Evolutionary conservation across 768 basidiomycete genomes (phyloP), one percentile per base, ranked within the genome.

Genomic region (Calocera cornea): DNA sequence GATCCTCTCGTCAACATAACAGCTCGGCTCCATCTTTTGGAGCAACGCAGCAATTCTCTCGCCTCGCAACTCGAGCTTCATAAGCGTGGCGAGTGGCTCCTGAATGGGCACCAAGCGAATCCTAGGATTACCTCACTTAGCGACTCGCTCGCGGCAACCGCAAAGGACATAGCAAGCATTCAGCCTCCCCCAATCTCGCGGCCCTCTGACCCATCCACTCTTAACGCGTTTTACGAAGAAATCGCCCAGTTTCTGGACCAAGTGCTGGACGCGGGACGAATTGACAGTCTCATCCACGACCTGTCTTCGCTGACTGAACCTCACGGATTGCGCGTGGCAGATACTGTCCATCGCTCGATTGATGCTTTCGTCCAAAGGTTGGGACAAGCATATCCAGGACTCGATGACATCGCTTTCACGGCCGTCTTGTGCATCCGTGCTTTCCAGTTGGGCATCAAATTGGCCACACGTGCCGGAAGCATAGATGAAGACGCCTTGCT

Each of bases 1-100:
- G 97, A 99, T 75, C 97, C 97, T 31, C 86, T 87, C 7, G 86
- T 85, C 27, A 82, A 87, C 36, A 80, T 85, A 66, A 80, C 78
- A 64, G 82, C 79, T 63, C 77, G 79, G 0, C 72, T 73, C 1
- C 75, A 78, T 34, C 83, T 86, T 33, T 79, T 81, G 73, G 72
- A 74, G 33, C 72, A 79, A 64, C 80, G 85, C 66, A 71, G 78
- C 34, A 70, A 73, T 1, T 71, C 78, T 29, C 70, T 90, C 1
- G 69, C 73, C 2, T 75, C 77, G 1, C 85, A 90, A 74, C 73
- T 87, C 8, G 65, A 72, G 5, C 78, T 90, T 7, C 86, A 90
- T 70, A 72, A 69, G 19, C 72, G 79, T 34, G 77, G 88, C 11
- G 91, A 92, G 72, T 34, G 72, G 10, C 83, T 68, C 75, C 76